Conservation (phyloP, 768 basidiomycete species). For the Kwoniella europaea region DNA sequence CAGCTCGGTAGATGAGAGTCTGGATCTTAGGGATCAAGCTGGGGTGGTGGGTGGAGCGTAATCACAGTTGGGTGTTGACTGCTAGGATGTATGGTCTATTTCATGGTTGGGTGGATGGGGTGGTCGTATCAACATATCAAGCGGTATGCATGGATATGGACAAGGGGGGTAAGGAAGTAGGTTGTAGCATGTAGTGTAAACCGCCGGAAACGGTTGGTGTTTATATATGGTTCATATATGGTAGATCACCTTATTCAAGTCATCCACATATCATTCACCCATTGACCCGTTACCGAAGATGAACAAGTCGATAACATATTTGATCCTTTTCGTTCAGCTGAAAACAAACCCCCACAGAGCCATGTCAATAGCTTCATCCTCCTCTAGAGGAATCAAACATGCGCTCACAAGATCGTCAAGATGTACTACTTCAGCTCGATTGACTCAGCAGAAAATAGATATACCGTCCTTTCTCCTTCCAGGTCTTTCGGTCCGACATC, state of each 20-base stretch:
- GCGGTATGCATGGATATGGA: neutral
- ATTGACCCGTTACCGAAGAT: no score
- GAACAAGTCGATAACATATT: no score
- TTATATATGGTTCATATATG: neutral
- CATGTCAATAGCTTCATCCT: constrained; percentile 22
- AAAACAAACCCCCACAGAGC: neutral
- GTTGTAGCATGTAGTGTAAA: neutral
- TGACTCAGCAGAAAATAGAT: neutral
- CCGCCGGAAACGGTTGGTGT: neutral
- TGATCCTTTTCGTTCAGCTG: neutral
- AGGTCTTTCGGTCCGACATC: constrained; percentile 12
- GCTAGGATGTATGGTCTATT: neutral
- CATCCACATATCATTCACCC: neutral
- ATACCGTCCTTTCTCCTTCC: constrained; percentile 13
- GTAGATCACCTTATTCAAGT: neutral
- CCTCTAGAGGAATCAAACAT: constrained; percentile 4
- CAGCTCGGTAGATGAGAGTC: neutral
- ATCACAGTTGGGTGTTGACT: neutral
- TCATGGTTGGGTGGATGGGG: no score
- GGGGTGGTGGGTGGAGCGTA: neutral
- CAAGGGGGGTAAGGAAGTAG: neutral
- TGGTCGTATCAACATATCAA: no score
- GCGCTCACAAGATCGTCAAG: neutral
- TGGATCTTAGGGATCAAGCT: neutral
- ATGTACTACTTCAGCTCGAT: neutral